Conservation (phyloP, 2,329 filamentous ascomycete genomes). For the Gyromitra esculenta region DNA sequence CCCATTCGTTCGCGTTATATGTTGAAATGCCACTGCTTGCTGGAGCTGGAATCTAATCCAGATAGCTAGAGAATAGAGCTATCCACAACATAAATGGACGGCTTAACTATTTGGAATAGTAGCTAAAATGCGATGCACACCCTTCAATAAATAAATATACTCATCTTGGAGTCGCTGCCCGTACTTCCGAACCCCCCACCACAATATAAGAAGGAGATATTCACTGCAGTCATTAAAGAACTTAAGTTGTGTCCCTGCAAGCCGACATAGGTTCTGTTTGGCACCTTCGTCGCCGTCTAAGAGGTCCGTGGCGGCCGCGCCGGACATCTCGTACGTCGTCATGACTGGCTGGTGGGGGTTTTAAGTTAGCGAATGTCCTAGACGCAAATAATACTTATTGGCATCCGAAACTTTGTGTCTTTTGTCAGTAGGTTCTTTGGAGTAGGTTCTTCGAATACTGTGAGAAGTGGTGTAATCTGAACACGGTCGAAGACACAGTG, state of each 20-base stretch:
- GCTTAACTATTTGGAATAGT: neutral
- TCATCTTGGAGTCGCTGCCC: neutral
- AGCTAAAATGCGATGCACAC: neutral
- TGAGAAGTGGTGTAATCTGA: too few species aligned
- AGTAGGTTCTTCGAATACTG: too few species aligned
- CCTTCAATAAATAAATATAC: neutral
- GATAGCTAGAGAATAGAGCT: neutral
- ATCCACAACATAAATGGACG: neutral
- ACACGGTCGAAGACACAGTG: too few species aligned
- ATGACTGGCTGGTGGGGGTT: neutral
- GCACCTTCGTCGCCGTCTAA: neutral
- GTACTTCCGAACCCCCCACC: neutral
- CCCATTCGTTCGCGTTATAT: neutral
- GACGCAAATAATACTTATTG: neutral
- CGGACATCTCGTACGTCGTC: neutral
- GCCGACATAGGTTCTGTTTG: neutral
- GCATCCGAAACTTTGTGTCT: too few species aligned
- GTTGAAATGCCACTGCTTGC: conserved; percentile 1
- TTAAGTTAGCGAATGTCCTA: neutral
- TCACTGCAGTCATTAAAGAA: conserved; percentile 1
- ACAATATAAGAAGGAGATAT: neutral
- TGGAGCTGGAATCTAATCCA: neutral
- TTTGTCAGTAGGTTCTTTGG: too few species aligned
- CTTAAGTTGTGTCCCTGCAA: neutral
- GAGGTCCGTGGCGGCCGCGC: neutral